A percentile compares a stretch with the other conserved stretches of the same genome.
phyloP scores from a whole-genome alignment of 345 rosid species.

The Balakata baccata region DNA sequence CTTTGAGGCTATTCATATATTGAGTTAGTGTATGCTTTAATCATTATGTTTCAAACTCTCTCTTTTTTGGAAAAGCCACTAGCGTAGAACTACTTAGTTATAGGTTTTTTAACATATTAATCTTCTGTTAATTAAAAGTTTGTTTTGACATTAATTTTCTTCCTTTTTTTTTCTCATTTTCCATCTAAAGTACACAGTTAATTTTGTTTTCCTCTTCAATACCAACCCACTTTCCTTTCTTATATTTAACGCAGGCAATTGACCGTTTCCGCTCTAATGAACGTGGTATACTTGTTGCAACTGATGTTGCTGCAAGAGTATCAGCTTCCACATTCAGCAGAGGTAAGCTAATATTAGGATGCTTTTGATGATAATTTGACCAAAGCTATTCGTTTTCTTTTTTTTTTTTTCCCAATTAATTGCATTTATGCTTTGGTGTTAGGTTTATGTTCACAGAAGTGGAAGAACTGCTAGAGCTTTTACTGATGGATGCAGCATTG shows the following conservation, averaged over 20 bases:
- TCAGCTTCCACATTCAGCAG: slow-evolving; percentile 98
- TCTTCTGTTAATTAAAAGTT: neutral
- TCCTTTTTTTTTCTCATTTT: slow-evolving; percentile 5
- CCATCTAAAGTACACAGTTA: neutral
- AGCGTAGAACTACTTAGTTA: neutral
- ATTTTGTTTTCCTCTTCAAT: neutral
- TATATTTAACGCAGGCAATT: slow-evolving; percentile 51
- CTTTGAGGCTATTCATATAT: neutral
- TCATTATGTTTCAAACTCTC: neutral
- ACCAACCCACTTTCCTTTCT: neutral
- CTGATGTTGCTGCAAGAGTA: slow-evolving; percentile 99
- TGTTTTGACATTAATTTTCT: neutral
- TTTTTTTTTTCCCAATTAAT: neutral
- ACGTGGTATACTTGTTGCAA: slow-evolving; percentile 82
- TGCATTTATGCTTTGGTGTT: slow-evolving; percentile 14
- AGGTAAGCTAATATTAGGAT: slow-evolving; percentile 42
- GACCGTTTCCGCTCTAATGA: slow-evolving; percentile 83
- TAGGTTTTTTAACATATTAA: neutral
- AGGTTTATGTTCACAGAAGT: slow-evolving; percentile 98
- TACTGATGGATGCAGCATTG: slow-evolving; percentile 92
- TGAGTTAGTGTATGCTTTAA: neutral
- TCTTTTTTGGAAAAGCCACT: too few species aligned
- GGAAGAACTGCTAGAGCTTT: slow-evolving; percentile 97
- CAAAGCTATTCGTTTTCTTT: slow-evolving; percentile 3
- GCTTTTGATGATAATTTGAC: slow-evolving; percentile 4